Percentiles rank a stretch among this genome's conserved stretches.
These are phyloP conservation scores for Eucalyptus pauciflora DNA, from an alignment of 345 rosid genomes.

Conservation along the genomic window DNA sequence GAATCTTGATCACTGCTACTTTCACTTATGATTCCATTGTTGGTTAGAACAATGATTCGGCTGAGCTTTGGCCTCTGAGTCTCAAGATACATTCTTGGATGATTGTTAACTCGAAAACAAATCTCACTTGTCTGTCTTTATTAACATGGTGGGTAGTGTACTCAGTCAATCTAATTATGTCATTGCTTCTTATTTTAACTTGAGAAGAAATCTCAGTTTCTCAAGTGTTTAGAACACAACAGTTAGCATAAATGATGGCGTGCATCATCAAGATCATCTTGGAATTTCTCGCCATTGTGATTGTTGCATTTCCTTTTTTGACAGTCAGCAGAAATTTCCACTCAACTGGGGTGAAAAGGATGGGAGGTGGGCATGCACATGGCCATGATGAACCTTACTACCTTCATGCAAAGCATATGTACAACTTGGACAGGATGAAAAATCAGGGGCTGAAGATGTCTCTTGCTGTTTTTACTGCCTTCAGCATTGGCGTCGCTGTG, in stretches of 20 bases:
- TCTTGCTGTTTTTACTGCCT: conserved; percentile 73
- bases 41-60: not conserved
- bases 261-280: not conserved
- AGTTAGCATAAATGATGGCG: not conserved
- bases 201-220: not conserved
- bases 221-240: not conserved
- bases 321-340: conserved; percentile 32
- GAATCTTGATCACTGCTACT: not conserved
- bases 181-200: not conserved
- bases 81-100: not conserved
- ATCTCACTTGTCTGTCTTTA: not conserved
- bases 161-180: not conserved
- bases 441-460: conserved; percentile 74
- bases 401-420: conserved; percentile 94
- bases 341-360: conserved; percentile 69
- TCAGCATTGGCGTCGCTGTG: conserved; percentile 76
- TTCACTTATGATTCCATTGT: not conserved
- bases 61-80: not conserved
- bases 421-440: conserved; percentile 92
- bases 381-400: conserved; percentile 70
- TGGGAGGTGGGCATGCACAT: conserved; percentile 63
- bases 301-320: not conserved
- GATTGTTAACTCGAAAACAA: not conserved
- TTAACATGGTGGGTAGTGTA: not conserved
- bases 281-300: not conserved